phyloP scores from a whole-genome alignment of 2,329 filamentous ascomycete genomes.

The Hypoxylon sp. region DNA sequence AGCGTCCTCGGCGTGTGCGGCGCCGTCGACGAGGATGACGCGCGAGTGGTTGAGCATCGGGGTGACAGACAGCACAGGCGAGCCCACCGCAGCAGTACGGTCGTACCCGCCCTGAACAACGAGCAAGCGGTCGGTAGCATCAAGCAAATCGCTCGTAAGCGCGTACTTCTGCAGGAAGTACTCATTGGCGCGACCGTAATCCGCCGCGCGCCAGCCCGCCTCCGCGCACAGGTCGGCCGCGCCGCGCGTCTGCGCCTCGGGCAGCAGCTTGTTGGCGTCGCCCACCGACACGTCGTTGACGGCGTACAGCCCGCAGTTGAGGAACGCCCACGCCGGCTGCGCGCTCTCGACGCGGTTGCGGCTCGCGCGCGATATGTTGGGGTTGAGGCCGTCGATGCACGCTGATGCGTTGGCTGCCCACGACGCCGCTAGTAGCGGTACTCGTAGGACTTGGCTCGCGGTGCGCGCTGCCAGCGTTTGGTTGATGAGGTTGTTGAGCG shows the following conservation, averaged over 20 bases:
- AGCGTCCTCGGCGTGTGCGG: constrained; percentile 31
- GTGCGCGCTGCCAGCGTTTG: constrained; percentile 24
- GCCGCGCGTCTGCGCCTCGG: constrained; percentile 25
- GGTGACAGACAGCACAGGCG: constrained; percentile 15
- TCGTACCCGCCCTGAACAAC: constrained; percentile 30
- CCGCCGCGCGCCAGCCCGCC: constrained; percentile 11
- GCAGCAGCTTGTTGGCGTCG: constrained; percentile 28
- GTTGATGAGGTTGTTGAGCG: constrained; percentile 21
- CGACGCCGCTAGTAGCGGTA: constrained; percentile 33
- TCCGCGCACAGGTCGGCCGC: constrained; percentile 21
- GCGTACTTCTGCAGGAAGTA: constrained; percentile 34
- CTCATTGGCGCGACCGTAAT: constrained; percentile 30
- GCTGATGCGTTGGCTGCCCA: constrained; percentile 19
- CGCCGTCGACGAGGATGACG: constrained; percentile 22
- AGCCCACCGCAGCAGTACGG: constrained; percentile 30
- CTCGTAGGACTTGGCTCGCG: constrained; percentile 18
- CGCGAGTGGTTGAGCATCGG: constrained; percentile 27
- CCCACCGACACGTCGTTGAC: constrained; percentile 30
- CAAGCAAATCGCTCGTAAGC: constrained; percentile 19
- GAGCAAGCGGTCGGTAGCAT: constrained; percentile 21
- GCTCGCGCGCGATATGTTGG: constrained; percentile 25
- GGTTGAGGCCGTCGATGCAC: constrained; percentile 27
- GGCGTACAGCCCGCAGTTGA: constrained; percentile 25
- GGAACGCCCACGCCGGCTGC: constrained; percentile 22
- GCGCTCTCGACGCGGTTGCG: constrained; percentile 6